A percentile compares a stretch with the other conserved stretches of the same genome.
phyloP scores from a whole-genome alignment of 352 stramenopile species.

The Globisporangium recalcitrans region DNA sequence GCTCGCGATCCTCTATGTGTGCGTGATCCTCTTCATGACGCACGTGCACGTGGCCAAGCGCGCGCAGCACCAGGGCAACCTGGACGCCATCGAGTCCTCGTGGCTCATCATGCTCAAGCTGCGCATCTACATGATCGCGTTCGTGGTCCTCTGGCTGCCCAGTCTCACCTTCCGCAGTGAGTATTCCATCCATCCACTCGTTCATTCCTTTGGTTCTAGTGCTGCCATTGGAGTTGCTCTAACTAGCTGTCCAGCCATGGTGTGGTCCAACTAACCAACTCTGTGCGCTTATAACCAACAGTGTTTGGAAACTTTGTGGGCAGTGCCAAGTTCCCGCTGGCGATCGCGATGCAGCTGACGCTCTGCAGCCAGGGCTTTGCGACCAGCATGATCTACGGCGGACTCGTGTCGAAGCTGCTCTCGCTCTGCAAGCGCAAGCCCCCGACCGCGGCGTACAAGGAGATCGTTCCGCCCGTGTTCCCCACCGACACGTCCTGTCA shows the following conservation, averaged over 20 bases:
- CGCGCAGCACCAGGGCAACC: slow-evolving; percentile 37
- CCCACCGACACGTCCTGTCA: slow-evolving; percentile 17
- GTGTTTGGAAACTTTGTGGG: slow-evolving; percentile 44
- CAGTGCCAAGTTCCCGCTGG: slow-evolving; percentile 39
- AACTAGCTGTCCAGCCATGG: too few species aligned
- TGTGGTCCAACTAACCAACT: background rate
- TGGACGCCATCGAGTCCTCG: slow-evolving; percentile 65
- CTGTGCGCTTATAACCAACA: slow-evolving; percentile 18
- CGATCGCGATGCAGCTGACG: slow-evolving; percentile 60
- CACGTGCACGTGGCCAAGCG: slow-evolving; percentile 46
- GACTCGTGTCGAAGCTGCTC: slow-evolving; percentile 36
- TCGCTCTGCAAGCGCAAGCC: slow-evolving; percentile 24
- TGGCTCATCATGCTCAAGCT: slow-evolving; percentile 55
- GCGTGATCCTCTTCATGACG: slow-evolving; percentile 55
- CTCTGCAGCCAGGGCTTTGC: slow-evolving; percentile 57
- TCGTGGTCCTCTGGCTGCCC: slow-evolving; percentile 65
- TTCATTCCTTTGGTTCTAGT: background rate
- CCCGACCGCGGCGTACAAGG: slow-evolving; percentile 25
- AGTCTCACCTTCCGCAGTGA: slow-evolving; percentile 56
- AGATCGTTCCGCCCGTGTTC: slow-evolving; percentile 29
- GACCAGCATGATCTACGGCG: slow-evolving; percentile 62
- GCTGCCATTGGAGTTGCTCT: background rate
- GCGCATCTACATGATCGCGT: slow-evolving; percentile 64
- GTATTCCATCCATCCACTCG: slow-evolving; percentile 12
- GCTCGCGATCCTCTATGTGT: slow-evolving; percentile 59